Base-by-base conservation (phyloP, 306 rosid species). In the Lablab purpureus region DNA sequence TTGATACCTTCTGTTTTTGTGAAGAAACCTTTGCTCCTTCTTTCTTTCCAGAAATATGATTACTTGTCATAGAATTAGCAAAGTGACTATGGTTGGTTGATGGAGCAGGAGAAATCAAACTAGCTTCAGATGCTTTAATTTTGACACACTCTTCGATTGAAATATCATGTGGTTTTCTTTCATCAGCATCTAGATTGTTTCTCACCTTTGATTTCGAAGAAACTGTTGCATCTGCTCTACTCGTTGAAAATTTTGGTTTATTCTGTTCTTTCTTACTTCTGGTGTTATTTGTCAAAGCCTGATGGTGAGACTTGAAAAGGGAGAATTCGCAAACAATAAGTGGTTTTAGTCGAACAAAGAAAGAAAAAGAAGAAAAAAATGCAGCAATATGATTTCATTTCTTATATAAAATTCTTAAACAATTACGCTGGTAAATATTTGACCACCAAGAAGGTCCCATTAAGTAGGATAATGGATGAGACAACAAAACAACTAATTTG, bases 191-290 rank as follows among this genome's bases (percentile, higher is more conserved):
- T 25, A 77, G 84, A 83, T 71, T 75, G 58, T 74, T 74, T 71
- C 82, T 79, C 43, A 50, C 45, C 87, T 84, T 86, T 6, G 62
- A 76, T 77, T 87, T 75, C 49, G 62, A 56, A 60, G 81, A 47
- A 56, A 62, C 34, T 80, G 78, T 77, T 19, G 76, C 52, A 73
- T 68, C 79, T 55, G 77, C 67, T 75, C 19, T 72, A 56, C 62
- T 81, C 18, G 78, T 82, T 15, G 65, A 78, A 76, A 46, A 78
- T 59, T 80, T 85, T 71, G 83, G 76, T 82, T 79, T 81, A 25
- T 52, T 79, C 60, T 46, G 83, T 73, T 56, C 64, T 84, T 75
- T 76, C 77, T 60, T 73, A 58, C 71, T 68, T 74, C 70, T 83
- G 81, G 68, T 71, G 83, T 73, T 67, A 60, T 41, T 40, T 17